Conservation (phyloP, 1,284 basidiomycete genomes). For the Mycena citricolor region DNA sequence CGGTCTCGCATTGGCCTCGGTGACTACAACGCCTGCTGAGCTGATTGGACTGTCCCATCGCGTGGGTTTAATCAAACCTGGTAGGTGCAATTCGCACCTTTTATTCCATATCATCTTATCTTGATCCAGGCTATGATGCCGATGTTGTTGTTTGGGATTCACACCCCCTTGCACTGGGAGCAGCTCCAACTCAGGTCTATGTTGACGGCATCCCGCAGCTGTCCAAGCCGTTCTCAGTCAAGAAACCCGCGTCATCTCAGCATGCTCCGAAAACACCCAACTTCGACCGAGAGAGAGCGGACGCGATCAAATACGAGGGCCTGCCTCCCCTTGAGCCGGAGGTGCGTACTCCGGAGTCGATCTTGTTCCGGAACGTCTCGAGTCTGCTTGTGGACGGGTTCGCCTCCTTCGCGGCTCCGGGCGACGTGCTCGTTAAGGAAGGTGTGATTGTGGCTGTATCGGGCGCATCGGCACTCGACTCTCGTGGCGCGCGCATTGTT, state of each 20-base stretch:
- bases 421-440: slow-evolving; percentile 40
- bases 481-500: not conserved
- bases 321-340: slow-evolving; percentile 45
- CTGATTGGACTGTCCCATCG: slow-evolving; percentile 1
- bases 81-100: not conserved
- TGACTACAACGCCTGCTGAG: slow-evolving; percentile 41
- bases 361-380: slow-evolving; percentile 39
- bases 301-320: slow-evolving; percentile 44
- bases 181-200: slow-evolving; percentile 54
- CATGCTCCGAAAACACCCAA: slow-evolving; percentile 30
- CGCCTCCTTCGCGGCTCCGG: slow-evolving; percentile 26
- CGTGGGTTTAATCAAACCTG: not conserved
- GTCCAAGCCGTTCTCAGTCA: slow-evolving; percentile 21
- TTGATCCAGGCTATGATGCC: not conserved
- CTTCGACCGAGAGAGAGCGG: slow-evolving; percentile 45
- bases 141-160: slow-evolving; percentile 75
- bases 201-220: slow-evolving; percentile 53
- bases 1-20: slow-evolving; percentile 54
- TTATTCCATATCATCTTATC: not conserved
- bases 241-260: not conserved
- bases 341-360: slow-evolving; percentile 14
- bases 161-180: slow-evolving; percentile 61
- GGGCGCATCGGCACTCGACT: slow-evolving; percentile 22
- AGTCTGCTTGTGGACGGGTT: slow-evolving; percentile 18
- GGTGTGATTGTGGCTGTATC: slow-evolving; percentile 44